These are phyloP conservation scores for Rhynchospora pubera DNA, from an alignment of 176 grass and related monocot species.

Conservation along the genomic window DNA sequence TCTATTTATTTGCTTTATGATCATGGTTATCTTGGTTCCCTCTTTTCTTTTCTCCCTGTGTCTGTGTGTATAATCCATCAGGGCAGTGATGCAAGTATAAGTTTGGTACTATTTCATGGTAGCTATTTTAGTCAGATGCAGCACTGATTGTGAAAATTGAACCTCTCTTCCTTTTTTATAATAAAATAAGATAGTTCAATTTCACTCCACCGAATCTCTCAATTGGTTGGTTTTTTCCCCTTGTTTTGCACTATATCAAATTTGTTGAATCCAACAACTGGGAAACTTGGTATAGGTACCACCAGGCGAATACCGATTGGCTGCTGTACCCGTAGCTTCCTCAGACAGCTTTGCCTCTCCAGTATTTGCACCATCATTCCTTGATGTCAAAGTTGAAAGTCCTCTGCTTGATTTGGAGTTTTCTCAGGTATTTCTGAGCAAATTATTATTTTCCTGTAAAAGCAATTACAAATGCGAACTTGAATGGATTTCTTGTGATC, in stretches of 20 bases:
- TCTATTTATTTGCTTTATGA: neutral
- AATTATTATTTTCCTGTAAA: constrained; percentile 9
- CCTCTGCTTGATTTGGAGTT: constrained; percentile 82
- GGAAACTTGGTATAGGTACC: constrained; percentile 49
- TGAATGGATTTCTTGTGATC: neutral
- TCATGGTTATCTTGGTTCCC: neutral
- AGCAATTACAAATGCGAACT: neutral
- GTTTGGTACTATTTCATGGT: neutral
- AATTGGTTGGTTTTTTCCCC: too few relatives aligned
- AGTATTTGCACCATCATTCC: constrained; percentile 72
- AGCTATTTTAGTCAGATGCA: neutral
- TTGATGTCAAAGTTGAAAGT: constrained; percentile 63
- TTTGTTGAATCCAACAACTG: constrained; percentile 8
- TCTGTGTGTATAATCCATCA: neutral
- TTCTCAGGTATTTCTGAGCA: constrained; percentile 56
- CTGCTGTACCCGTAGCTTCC: constrained; percentile 63
- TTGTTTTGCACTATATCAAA: neutral
- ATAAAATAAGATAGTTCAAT: too few relatives aligned
- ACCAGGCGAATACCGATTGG: constrained; percentile 70
- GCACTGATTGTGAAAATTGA: too few relatives aligned
- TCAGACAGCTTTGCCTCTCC: constrained; percentile 47
- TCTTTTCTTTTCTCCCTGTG: neutral
- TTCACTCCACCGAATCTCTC: too few relatives aligned
- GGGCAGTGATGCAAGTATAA: neutral
- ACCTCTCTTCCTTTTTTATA: too few relatives aligned